Percentiles rank a stretch among this genome's conserved stretches.
phyloP scores from a whole-genome alignment of 1,139 yeast genomes.

The Yamadazyma blattariae region DNA sequence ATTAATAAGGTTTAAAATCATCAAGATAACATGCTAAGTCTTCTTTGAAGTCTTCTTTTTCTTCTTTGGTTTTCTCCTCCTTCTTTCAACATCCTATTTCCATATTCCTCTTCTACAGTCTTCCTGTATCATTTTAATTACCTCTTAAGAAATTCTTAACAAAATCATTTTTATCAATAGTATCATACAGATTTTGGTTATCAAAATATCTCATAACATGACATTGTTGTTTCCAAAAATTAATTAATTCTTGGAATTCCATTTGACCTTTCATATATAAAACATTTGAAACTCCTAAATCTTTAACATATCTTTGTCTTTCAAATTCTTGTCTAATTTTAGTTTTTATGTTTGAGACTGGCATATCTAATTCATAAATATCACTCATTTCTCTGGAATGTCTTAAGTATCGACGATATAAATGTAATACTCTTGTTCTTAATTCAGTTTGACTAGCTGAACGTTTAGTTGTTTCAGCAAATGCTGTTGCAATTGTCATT shows the following conservation, averaged over 20 bases:
- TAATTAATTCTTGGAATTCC: slow-evolving; percentile 86
- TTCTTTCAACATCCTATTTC: too few relatives aligned
- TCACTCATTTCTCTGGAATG: slow-evolving; percentile 62
- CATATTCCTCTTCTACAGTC: neutral
- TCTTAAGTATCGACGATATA: slow-evolving; percentile 72
- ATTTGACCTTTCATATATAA: slow-evolving; percentile 80
- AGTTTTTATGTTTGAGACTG: slow-evolving; percentile 77
- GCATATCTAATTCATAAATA: slow-evolving; percentile 77
- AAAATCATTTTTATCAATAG: slow-evolving; percentile 51
- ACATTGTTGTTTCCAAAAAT: slow-evolving; percentile 89
- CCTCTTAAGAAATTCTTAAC: slow-evolving; percentile 76
- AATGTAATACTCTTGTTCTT: slow-evolving; percentile 60
- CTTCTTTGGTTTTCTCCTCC: neutral
- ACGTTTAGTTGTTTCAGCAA: slow-evolving; percentile 78
- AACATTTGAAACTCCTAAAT: slow-evolving; percentile 63
- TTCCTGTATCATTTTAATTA: slow-evolving; percentile 12
- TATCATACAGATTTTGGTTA: slow-evolving; percentile 54
- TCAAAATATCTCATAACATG: slow-evolving; percentile 83
- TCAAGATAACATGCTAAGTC: too few relatives aligned
- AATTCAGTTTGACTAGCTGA: slow-evolving; percentile 62
- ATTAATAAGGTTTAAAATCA: too few relatives aligned
- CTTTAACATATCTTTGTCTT: slow-evolving; percentile 71
- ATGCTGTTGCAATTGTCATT: slow-evolving; percentile 76
- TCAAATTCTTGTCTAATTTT: slow-evolving; percentile 89
- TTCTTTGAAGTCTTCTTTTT: neutral